Percentiles rank a stretch among this genome's conserved stretches.
These are phyloP conservation scores for Chenopodium berlandieri DNA, from an alignment of 148 eudicot genomes.

Conservation along the genomic window DNA sequence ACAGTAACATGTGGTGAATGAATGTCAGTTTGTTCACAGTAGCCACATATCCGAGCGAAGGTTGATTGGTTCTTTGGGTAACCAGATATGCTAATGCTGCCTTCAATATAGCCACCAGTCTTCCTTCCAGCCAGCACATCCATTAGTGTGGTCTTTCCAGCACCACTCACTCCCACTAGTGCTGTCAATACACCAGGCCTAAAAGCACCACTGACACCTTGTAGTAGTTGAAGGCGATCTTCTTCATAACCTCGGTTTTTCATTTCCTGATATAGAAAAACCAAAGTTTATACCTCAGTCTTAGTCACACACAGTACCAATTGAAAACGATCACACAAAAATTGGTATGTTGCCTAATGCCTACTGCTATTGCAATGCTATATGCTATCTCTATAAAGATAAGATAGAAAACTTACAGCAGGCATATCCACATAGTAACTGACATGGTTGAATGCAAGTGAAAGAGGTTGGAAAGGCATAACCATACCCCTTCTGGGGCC, in stretches of 20 bases:
- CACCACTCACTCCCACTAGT: conserved; percentile 78
- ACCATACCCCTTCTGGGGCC: conserved; percentile 46
- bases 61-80: conserved; percentile 66
- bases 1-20: conserved; percentile 76
- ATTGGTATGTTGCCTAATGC: neutral
- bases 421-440: conserved; percentile 67
- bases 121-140: conserved; percentile 74
- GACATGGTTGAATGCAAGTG: conserved; percentile 59
- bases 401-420: conserved; percentile 38
- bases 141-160: conserved; percentile 77
- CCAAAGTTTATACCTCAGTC: neutral
- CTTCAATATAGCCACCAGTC: conserved; percentile 65
- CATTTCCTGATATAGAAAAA: conserved; percentile 50
- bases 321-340: neutral
- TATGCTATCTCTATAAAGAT: neutral
- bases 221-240: conserved; percentile 52
- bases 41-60: conserved; percentile 69
- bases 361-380: neutral
- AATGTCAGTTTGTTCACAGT: conserved; percentile 72
- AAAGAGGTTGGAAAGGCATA: conserved; percentile 64
- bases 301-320: neutral
- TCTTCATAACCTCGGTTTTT: conserved; percentile 48
- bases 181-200: conserved; percentile 77
- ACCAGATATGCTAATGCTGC: conserved; percentile 53
- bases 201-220: conserved; percentile 70